phyloP scores from a whole-genome alignment of 805 yeast species.

The Kodamaea leandrae region DNA sequence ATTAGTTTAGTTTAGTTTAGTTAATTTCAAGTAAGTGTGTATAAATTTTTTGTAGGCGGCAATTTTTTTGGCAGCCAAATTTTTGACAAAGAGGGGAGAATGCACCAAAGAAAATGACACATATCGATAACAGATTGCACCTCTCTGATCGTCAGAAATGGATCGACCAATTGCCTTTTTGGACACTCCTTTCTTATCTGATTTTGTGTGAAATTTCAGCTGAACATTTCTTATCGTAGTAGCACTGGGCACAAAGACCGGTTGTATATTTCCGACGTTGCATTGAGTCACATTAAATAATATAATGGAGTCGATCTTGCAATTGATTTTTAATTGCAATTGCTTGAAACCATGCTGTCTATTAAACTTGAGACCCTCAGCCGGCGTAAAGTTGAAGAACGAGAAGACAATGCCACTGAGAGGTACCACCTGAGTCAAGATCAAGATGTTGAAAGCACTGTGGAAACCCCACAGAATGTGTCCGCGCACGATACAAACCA shows the following conservation, averaged over 20 bases:
- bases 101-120: no score
- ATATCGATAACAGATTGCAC: no score
- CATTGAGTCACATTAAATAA: not conserved
- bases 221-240: not conserved
- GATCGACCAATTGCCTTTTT: no score
- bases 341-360: not conserved
- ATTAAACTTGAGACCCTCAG: not conserved
- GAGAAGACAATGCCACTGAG: not conserved
- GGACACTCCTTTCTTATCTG: no score
- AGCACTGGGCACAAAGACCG: not conserved
- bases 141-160: no score
- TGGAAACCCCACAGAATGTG: not conserved
- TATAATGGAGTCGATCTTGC: no score
- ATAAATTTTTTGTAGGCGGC: not conserved
- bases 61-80: not conserved
- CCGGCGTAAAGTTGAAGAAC: not conserved
- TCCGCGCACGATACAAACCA: not conserved
- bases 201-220: no score
- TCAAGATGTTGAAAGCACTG: not conserved
- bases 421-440: not conserved
- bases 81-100: no score
- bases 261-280: conserved; percentile 1
- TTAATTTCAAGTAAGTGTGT: not conserved
- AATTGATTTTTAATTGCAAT: no score
- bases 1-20: not conserved